Base-by-base conservation (phyloP, 768 basidiomycete genomes). In the Panus rudis region DNA sequence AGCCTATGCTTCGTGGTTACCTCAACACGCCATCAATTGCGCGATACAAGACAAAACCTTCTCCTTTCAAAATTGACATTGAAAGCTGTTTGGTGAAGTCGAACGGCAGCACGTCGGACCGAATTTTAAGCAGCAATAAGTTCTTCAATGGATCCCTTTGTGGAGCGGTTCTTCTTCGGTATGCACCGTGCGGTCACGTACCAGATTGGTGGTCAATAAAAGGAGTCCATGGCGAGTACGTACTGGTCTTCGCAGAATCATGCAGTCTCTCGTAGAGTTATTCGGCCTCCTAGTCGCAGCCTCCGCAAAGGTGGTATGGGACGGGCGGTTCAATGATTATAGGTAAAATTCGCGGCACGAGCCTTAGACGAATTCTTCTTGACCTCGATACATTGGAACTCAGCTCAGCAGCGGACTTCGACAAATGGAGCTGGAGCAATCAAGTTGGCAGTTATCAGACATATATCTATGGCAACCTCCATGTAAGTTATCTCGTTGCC, bases 371-470 rank as follows among this genome's bases (percentile, higher is more conserved):
- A n/a, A 20, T 22, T 22, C 20, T 6, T 28, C 17, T 19, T 16
- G 14, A 28, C 32, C 17, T 5, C 23, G 14, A 23, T 41, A 16
- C 19, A 37, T 43, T n/a, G n/a, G n/a, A n/a, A n/a, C n/a, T n/a
- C n/a, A 54, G 53, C 35, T 46, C 53, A 4, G 48, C 53, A 4
- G 45, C 53, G 2, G 51, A 55, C 42, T 52, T 55, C 19, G 46
- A 55, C 42, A 41, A 42, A 48, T 60, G 61, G 62, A 55, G 56
- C 47, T 62, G 59, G 57, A 53, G 54, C 39, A 59, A 57, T 47
- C 53, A 63, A 40, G 55, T 60, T 17, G 56, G 60, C 12, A 25
- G 49, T 8, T 58, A 53, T 43, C 60, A 60, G 50, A 60, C 58
- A 41, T 63, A 63, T 48, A 63, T 63, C 43, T 58, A 63, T 47